phyloP scores from a whole-genome alignment of 176 grass and related monocot genomes.

The Carex parvula region DNA sequence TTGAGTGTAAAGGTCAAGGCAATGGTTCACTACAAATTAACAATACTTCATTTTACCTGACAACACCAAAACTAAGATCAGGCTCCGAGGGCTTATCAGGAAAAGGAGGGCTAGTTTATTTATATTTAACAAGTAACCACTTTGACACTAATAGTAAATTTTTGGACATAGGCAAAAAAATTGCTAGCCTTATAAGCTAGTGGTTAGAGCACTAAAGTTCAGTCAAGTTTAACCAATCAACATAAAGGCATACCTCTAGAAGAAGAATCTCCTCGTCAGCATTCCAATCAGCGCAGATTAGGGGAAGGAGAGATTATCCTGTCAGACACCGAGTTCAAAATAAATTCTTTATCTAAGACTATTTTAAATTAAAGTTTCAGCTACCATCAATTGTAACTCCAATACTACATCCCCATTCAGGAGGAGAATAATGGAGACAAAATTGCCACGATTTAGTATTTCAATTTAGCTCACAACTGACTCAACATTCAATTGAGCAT shows the following conservation, averaged over 20 bases:
- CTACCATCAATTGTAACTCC: background rate
- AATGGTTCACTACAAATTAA: background rate
- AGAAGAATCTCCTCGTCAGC: constrained; percentile 98
- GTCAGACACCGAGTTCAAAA: constrained; percentile 31
- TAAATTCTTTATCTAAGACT: background rate
- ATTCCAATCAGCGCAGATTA: constrained; percentile 98
- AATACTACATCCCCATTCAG: background rate
- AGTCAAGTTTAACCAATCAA: constrained; percentile 9
- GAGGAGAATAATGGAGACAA: constrained; percentile 8
- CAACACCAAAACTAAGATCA: background rate
- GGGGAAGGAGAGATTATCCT: constrained; percentile 91
- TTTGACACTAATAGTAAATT: background rate
- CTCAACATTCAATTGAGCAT: constrained; percentile 3
- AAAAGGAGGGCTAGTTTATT: background rate
- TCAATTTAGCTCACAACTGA: background rate
- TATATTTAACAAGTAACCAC: background rate
- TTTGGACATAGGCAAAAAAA: background rate
- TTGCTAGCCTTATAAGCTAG: background rate
- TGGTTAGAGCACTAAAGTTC: background rate
- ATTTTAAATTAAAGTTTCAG: background rate
- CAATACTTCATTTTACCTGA: background rate
- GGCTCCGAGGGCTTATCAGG: background rate
- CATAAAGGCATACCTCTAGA: constrained; percentile 58
- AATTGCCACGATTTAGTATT: background rate
- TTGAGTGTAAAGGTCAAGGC: background rate